Conservation (phyloP, 2,329 filamentous ascomycete species). For the Penicillium griseofulvum region DNA sequence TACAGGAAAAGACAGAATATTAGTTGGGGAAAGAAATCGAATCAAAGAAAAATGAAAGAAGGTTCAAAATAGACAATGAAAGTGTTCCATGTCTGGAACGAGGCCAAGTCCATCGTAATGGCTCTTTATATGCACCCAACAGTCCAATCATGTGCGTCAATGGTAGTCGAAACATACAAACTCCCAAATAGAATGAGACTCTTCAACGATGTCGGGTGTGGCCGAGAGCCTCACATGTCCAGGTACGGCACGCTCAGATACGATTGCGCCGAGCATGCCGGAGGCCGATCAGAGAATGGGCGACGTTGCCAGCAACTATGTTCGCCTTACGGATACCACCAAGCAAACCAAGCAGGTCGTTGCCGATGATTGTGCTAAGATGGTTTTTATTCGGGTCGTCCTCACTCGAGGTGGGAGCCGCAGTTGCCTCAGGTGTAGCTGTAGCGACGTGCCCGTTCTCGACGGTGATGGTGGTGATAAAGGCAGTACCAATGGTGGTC, state of each 20-base stretch:
- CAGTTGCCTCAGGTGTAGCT: too few relatives aligned
- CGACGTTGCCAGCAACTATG: neutral
- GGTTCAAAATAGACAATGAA: neutral
- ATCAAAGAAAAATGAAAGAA: neutral
- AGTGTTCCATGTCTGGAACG: neutral
- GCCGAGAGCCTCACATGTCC: neutral
- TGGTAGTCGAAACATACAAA: neutral
- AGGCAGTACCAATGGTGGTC: too few relatives aligned
- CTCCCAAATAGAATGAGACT: neutral
- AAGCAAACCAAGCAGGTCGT: constrained; percentile 2
- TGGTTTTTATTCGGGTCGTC: neutral
- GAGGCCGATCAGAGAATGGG: neutral
- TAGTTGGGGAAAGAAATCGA: neutral
- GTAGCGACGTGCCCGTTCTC: too few relatives aligned
- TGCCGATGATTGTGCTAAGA: neutral
- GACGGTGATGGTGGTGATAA: too few relatives aligned
- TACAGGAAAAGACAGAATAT: neutral
- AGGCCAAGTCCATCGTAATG: neutral
- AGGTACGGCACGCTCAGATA: neutral
- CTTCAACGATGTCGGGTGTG: too few relatives aligned
- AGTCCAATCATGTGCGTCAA: neutral
- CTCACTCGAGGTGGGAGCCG: neutral
- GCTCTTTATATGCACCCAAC: neutral
- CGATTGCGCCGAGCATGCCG: neutral
- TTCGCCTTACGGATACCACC: constrained; percentile 2